A percentile compares a stretch with the other conserved stretches of the same genome.
These are phyloP conservation scores for Neocucurbitaria cava DNA, from an alignment of 2,329 filamentous ascomycete species.

Conservation along the genomic window DNA sequence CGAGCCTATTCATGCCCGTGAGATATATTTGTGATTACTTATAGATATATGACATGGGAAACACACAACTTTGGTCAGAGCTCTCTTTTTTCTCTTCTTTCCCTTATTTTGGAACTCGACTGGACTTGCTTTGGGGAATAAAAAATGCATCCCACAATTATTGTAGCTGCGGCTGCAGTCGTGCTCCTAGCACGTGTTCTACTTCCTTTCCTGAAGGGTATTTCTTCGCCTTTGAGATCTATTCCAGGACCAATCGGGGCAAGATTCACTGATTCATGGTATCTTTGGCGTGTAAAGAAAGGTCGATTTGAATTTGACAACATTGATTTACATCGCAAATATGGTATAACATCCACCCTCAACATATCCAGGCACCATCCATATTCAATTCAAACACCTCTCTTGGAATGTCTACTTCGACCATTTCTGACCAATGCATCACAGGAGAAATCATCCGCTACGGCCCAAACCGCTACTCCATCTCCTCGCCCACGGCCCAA, in stretches of 20 bases:
- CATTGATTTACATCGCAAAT: conserved; percentile 18
- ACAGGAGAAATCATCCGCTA: conserved; percentile 14
- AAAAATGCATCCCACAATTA: conserved; percentile 8
- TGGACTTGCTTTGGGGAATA: no score
- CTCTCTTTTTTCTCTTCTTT: no score
- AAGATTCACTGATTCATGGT: conserved; percentile 19
- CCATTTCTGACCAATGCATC: not conserved
- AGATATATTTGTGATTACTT: no score
- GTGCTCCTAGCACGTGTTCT: conserved; percentile 9
- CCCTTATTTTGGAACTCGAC: no score
- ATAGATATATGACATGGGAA: no score
- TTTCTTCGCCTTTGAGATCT: conserved; percentile 11
- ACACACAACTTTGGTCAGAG: no score
- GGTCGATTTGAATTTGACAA: conserved; percentile 13
- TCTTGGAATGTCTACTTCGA: not conserved
- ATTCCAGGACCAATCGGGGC: conserved; percentile 17
- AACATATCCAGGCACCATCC: not conserved
- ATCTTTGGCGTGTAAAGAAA: conserved; percentile 12
- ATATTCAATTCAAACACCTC: no score
- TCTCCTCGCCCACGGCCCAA: conserved; percentile 11
- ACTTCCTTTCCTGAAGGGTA: conserved; percentile 5
- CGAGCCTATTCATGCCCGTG: not conserved
- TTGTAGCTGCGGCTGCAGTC: conserved; percentile 4
- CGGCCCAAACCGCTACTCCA: conserved; percentile 14
- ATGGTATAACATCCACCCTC: conserved; percentile 10